A percentile compares a stretch with the other conserved stretches of the same genome.
Conservation (phyloP, 192 early-diverging fungal genomes). For the Coemansia sp. region DNA sequence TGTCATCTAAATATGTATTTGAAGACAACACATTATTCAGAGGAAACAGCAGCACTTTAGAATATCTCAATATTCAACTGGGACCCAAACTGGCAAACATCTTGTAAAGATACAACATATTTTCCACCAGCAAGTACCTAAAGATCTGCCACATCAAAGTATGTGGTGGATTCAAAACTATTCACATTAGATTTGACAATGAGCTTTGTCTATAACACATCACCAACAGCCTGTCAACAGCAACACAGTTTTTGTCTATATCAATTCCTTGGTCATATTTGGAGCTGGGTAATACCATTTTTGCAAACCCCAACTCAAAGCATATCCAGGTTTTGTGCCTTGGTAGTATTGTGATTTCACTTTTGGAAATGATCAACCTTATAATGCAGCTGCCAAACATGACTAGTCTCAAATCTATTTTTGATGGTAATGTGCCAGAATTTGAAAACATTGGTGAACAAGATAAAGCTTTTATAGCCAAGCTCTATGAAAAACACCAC, state of each 20-base stretch:
- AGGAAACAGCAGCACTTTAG: conserved; percentile 2
- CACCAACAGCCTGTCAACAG: not conserved
- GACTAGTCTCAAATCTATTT: not conserved
- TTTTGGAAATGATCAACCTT: not conserved
- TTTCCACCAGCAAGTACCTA: not conserved
- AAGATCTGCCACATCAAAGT: not conserved
- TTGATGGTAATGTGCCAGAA: not conserved
- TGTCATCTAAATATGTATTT: not conserved
- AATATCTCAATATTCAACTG: not conserved
- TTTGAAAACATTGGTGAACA: not conserved
- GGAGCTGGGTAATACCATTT: not conserved
- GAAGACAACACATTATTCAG: not conserved
- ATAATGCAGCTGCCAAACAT: not conserved
- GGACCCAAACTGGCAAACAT: not conserved
- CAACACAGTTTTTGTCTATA: not conserved
- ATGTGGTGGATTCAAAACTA: too few relatives aligned
- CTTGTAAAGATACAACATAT: not conserved
- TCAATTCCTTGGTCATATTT: not conserved
- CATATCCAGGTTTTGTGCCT: not conserved
- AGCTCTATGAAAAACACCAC: not conserved
- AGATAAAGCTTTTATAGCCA: too few relatives aligned
- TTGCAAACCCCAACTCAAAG: not conserved
- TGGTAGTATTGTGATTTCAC: not conserved
- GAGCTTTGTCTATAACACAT: not conserved
- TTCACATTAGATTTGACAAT: not conserved